Conservation (phyloP, 2,329 filamentous ascomycete species). For the Elsinoe ampelina region DNA sequence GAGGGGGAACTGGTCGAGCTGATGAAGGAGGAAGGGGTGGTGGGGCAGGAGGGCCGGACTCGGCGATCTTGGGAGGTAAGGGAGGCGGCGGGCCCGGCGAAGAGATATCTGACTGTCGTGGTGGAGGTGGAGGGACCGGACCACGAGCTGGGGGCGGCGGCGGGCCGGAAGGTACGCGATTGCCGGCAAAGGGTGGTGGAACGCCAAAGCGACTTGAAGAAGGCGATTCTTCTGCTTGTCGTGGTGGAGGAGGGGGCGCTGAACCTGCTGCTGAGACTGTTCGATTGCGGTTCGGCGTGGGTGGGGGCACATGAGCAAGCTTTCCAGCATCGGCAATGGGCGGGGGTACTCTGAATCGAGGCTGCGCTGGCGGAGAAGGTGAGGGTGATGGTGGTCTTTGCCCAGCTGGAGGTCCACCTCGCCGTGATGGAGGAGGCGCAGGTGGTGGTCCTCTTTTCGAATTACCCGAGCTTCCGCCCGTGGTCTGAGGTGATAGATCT, state of each 20-base stretch:
- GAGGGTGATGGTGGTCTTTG: slow-evolving; percentile 43
- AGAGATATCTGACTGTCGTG: slow-evolving; percentile 17
- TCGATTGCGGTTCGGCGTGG: slow-evolving; percentile 49
- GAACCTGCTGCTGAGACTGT: slow-evolving; percentile 24
- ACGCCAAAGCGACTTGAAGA: slow-evolving; percentile 52
- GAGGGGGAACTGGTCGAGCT: slow-evolving; percentile 20
- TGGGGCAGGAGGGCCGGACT: slow-evolving; percentile 27
- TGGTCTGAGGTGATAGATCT: slow-evolving; percentile 52
- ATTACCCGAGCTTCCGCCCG: slow-evolving; percentile 47
- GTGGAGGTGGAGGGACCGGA: slow-evolving; percentile 50
- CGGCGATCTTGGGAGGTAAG: slow-evolving; percentile 14
- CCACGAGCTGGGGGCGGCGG: slow-evolving; percentile 67
- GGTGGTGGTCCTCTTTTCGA: slow-evolving; percentile 51
- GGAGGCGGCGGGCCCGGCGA: slow-evolving; percentile 24
- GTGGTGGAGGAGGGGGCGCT: slow-evolving; percentile 32
- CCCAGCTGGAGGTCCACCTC: slow-evolving; percentile 35
- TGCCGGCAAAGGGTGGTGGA: slow-evolving; percentile 68
- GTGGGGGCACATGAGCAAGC: slow-evolving; percentile 52
- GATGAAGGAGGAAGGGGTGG: slow-evolving; percentile 35
- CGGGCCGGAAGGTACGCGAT: slow-evolving; percentile 50
- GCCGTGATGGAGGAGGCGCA: slow-evolving; percentile 40
- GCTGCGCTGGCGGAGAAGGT: slow-evolving; percentile 57
- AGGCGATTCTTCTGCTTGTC: slow-evolving; percentile 39
- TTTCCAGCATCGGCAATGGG: slow-evolving; percentile 85
- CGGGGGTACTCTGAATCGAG: slow-evolving; percentile 74